Evolutionary conservation across 2,329 filamentous ascomycete genomes (phyloP).

Genomic region (Phaeosphaeriaceae sp.): DNA sequence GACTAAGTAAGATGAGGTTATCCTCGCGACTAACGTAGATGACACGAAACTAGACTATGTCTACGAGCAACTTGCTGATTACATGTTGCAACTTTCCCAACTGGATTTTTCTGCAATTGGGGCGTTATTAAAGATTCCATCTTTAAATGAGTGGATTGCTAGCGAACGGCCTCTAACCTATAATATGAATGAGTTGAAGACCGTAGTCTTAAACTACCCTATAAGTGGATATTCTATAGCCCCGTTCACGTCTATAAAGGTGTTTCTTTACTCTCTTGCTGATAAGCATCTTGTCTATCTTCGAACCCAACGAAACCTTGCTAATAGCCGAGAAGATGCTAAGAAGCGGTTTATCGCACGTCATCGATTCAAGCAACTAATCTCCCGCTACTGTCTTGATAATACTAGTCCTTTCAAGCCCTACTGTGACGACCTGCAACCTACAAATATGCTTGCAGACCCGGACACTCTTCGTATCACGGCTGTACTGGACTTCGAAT

Average conservation of each 20-base stretch:
- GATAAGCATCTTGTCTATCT: constrained; percentile 28
- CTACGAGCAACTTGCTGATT: constrained; percentile 29
- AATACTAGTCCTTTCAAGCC: too few species aligned
- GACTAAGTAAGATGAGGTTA: constrained; percentile 27
- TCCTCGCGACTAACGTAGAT: constrained; percentile 19
- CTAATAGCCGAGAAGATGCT: constrained; percentile 22
- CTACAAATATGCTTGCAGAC: too few species aligned
- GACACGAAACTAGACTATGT: constrained; percentile 25
- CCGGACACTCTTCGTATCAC: too few species aligned
- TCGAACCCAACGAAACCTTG: neutral
- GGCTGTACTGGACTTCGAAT: too few species aligned
- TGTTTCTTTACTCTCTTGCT: too few species aligned
- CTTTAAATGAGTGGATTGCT: constrained; percentile 8
- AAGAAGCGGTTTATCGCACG: constrained; percentile 29
- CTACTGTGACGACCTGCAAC: too few species aligned
- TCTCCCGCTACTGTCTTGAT: constrained; percentile 3
- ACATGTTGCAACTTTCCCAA: constrained; percentile 22
- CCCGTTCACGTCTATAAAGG: too few species aligned
- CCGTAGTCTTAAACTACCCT: too few species aligned
- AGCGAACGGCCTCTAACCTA: too few species aligned
- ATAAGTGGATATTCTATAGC: too few species aligned
- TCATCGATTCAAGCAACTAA: constrained; percentile 18
- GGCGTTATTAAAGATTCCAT: constrained; percentile 41
- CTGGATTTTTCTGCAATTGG: constrained; percentile 24
- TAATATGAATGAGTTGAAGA: too few species aligned